A percentile compares a stretch with the other conserved stretches of the same genome.
Evolutionary conservation across 176 grass and related monocot genomes (phyloP).

Genomic region (Oryza coarctata): DNA sequence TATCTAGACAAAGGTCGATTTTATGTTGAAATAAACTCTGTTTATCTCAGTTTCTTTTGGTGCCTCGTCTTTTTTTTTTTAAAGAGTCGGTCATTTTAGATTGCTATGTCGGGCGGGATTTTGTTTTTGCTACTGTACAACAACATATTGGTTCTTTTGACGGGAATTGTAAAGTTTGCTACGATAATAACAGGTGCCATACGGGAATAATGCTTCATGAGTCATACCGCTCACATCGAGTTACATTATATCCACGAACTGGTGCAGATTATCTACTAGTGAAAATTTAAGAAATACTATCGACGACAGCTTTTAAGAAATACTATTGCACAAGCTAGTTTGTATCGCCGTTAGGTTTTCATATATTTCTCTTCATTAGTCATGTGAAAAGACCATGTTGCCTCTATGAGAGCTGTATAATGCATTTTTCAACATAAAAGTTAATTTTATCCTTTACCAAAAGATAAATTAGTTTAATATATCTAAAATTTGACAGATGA

Average conservation of each 20-base stretch:
- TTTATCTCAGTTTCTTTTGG: not conserved
- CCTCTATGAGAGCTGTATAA: no score
- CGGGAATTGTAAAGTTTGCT: conserved; percentile 42
- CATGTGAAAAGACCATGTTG: no score
- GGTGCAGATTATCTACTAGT: not conserved
- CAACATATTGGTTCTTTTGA: not conserved
- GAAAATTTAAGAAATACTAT: no score
- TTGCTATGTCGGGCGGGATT: not conserved
- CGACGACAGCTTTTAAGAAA: no score
- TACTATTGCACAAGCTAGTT: no score
- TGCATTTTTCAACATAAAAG: no score
- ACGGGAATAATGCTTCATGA: not conserved
- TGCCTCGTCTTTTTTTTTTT: not conserved
- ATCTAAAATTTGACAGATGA: no score
- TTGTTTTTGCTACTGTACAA: conserved; percentile 28
- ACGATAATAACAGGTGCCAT: conserved; percentile 24
- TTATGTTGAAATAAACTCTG: conserved; percentile 47
- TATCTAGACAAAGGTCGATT: conserved; percentile 31
- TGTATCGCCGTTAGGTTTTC: no score
- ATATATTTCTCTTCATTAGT: no score
- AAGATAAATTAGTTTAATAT: no score
- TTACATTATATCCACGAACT: not conserved
- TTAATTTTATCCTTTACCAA: no score
- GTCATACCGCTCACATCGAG: not conserved
- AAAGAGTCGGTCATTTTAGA: conserved; percentile 32